phyloP scores from a whole-genome alignment of 140 eudicot genomes.

The Anethum foeniculum region DNA sequence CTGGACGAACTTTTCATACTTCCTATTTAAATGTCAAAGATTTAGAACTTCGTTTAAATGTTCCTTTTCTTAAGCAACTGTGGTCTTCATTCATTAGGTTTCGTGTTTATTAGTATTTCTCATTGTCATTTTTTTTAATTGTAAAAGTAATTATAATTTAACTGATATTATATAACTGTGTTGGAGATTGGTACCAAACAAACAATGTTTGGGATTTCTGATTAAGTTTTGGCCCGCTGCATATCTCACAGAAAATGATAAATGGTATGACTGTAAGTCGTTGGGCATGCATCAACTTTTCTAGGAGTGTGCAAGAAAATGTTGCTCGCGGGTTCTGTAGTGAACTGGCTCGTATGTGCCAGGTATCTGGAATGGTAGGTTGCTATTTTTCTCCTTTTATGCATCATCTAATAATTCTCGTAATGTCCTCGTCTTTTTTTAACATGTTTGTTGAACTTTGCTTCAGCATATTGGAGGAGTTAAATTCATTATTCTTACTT shows the following conservation, averaged over 20 bases:
- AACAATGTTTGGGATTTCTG: not conserved
- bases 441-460: not conserved
- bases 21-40: not conserved
- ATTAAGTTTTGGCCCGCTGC: not conserved
- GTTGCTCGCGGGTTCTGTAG: slow-evolving; percentile 43
- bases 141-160: not conserved
- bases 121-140: not conserved
- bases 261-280: slow-evolving; percentile 37
- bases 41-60: not conserved
- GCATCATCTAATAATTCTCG: not conserved
- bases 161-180: not conserved
- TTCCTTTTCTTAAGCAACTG: not conserved
- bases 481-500: not conserved
- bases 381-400: not conserved
- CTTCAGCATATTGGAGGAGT: not conserved
- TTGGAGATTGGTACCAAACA: not conserved
- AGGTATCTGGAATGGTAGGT: slow-evolving; percentile 43
- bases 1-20: not conserved
- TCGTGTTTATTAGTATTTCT: not conserved
- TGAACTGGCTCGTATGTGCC: slow-evolving; percentile 44
- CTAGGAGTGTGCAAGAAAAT: slow-evolving; percentile 39
- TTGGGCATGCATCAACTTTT: slow-evolving; percentile 49
- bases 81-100: not conserved
- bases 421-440: not conserved
- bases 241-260: slow-evolving; percentile 30